phyloP scores from a whole-genome alignment of 495 filamentous ascomycete species.

The Penicillium bialowiezense region DNA sequence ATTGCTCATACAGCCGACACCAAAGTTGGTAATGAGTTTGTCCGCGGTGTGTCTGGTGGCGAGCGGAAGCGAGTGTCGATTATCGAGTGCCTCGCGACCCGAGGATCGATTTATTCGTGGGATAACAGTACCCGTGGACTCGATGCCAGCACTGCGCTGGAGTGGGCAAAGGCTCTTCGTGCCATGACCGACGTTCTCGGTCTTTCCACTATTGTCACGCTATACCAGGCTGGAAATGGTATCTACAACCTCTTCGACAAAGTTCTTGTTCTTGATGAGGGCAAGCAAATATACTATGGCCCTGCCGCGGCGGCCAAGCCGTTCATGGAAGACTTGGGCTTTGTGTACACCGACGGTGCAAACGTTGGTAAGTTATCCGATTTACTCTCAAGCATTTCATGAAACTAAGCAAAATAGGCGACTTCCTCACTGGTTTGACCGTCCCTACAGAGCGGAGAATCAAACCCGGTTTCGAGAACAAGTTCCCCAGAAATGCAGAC shows the following conservation, averaged over 20 bases:
- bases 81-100: conserved; percentile 60
- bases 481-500: conserved; percentile 44
- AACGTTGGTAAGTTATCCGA: conserved; percentile 9
- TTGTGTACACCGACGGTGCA: conserved; percentile 55
- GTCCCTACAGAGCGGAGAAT: conserved; percentile 64
- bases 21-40: conserved; percentile 74
- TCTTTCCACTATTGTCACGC: conserved; percentile 43
- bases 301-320: conserved; percentile 54
- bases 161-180: conserved; percentile 46
- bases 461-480: conserved; percentile 47
- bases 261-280: conserved; percentile 63
- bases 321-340: conserved; percentile 66
- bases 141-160: conserved; percentile 59
- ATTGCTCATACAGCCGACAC: conserved; percentile 78
- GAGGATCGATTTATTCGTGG: conserved; percentile 56
- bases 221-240: conserved; percentile 62
- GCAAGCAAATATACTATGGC: conserved; percentile 60
- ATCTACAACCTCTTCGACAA: conserved; percentile 66
- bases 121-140: conserved; percentile 62
- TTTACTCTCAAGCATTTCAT: background rate
- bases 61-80: conserved; percentile 74
- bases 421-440: conserved; percentile 68
- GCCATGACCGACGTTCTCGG: conserved; percentile 47
- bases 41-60: conserved; percentile 79
- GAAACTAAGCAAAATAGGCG: conserved; percentile 50